Evolutionary conservation across 306 rosid species (phyloP), one percentile per base, ranked within the genome.

Genomic region (Sphenostylis stenocarpa): DNA sequence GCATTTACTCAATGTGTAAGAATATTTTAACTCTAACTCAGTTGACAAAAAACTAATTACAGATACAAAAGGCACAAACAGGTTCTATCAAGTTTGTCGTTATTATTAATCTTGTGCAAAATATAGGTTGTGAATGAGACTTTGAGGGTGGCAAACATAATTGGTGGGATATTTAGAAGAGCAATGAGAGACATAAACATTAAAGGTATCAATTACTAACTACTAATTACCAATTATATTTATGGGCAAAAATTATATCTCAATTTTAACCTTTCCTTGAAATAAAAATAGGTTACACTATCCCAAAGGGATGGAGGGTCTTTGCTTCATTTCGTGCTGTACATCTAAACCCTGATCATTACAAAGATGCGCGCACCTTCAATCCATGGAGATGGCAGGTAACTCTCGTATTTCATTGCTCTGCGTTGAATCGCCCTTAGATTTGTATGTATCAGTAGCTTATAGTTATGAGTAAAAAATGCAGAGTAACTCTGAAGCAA

Each of bases 331-430:
- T 95, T 74, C 93, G 99, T 3, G 99, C 92, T 0, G 97, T 95
- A 3, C 97, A 95, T 84, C 77, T 95, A 64, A 89, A 95, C 64
- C 90, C 88, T 0, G 87, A 92, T 14, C 87, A 92, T 80, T 95
- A 85, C 89, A 87, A 89, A 84, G 99, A 93, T 6, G 97, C 99
- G 2, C 92, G 97, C 55, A 70, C 96, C 71, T 95, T 90, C 70
- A 91, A 95, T 79, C 99, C 97, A 72, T 95, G 99, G 99, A 88
- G 99, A 84, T 95, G 99, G 97, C 96, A 89, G 91, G 86, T 90
- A 73, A 0, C 13, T 44, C 44, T 34, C 13, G 0, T 51, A 7
- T 6, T 19, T 14, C 29, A 20, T 39, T 39, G 7, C 19, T 34
- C 19, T 24, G 4, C 66, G 14, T 38, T 36, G 23, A 29, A 29